Base-by-base conservation (phyloP, 1,284 basidiomycete genomes). In the Porogramme epimiltina region DNA sequence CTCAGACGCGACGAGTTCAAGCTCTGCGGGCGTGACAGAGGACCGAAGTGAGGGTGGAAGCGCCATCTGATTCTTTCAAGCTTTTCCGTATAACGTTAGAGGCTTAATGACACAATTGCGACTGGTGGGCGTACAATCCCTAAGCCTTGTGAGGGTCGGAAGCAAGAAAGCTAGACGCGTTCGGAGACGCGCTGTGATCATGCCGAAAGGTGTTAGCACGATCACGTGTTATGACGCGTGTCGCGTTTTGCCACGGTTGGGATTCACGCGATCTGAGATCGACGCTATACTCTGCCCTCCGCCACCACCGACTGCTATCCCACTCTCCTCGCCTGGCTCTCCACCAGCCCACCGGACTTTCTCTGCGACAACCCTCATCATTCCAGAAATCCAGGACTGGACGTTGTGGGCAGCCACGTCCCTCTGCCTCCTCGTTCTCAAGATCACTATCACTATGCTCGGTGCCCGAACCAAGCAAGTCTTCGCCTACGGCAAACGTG, bases 1-100 rank as follows among this genome's bases (percentile, higher is more conserved):
- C 59, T 95, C 89, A 22, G 83, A 89, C 1, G 93, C 90, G 45
- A 95, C 81, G 53, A 95, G 84, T 57, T 95, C 91, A 23, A 95
- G 82, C 68, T 96, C 93, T 56, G 85, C 81, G 37, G 90, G 89
- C 4, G 84, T 83, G 18, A 87, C 75, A 0, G 87, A 87, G 15
- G 75, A 71, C 44, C 84, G 75, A 20, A 92, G 70, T 8, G 82
- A 74, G 3, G 63, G 53, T 2, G 76, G 75, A 0, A 79, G 76
- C 28, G 89, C 81, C 89, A 92, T 89, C 22, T n/a, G n/a, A 22
- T 53, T 11, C n/a, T n/a, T n/a, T n/a, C n/a, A n/a, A n/a, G n/a
- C n/a, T n/a, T n/a, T n/a, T 20, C 11, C 31, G 13, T 16, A 11
- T 19, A 26, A 28, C 18, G 40, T 39, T 6, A 18, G 18, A 38